Evolutionary conservation across 768 basidiomycete genomes (phyloP).

Genomic region (Russula ochroleuca): DNA sequence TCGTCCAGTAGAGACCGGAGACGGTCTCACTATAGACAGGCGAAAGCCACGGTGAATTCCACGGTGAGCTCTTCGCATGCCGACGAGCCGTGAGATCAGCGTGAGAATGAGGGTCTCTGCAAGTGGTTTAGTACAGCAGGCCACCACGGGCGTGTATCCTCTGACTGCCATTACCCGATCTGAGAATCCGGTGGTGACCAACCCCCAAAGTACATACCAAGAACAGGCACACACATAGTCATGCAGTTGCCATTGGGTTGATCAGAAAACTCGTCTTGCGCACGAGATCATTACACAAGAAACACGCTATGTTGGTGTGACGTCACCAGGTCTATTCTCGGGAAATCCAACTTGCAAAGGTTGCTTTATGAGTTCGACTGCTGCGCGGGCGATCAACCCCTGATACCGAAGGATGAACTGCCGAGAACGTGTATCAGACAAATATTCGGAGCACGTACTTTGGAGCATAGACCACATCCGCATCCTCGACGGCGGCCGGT

Average conservation of each 20-base stretch:
- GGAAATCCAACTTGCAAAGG: neutral
- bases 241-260: slow-evolving; percentile 20
- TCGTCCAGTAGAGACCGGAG: too few relatives aligned
- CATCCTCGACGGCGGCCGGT: neutral
- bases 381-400: slow-evolving; percentile 9
- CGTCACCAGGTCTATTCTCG: slow-evolving; percentile 2
- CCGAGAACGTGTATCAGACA: slow-evolving; percentile 23
- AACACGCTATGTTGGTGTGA: slow-evolving; percentile 11
- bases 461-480: neutral
- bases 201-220: slow-evolving; percentile 17
- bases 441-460: slow-evolving; percentile 20
- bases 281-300: neutral
- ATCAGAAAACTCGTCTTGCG: neutral
- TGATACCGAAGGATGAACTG: slow-evolving; percentile 4
- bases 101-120: slow-evolving; percentile 13
- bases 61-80: slow-evolving; percentile 1
- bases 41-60: slow-evolving; percentile 11
- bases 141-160: neutral
- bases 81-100: slow-evolving; percentile 7
- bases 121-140: slow-evolving; percentile 12
- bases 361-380: slow-evolving; percentile 8
- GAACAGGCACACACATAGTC: slow-evolving; percentile 12
- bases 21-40: slow-evolving; percentile 11
- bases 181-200: slow-evolving; percentile 1
- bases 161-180: neutral